Conservation (phyloP, 257 asterid species). For the Capsicum chinense region DNA sequence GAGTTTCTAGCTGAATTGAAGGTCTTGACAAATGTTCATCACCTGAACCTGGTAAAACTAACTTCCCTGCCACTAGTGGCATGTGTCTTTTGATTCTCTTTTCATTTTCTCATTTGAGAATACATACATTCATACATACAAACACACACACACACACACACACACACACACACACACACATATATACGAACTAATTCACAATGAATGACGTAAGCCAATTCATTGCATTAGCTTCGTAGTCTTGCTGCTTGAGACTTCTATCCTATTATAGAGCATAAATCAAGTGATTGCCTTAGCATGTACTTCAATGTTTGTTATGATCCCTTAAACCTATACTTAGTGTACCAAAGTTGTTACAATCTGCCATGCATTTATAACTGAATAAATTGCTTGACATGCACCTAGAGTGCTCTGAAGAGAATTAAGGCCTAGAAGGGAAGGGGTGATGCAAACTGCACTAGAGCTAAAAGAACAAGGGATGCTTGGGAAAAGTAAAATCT, state of each 20-base stretch:
- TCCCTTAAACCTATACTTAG: not conserved
- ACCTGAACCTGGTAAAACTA: slow-evolving; percentile 86
- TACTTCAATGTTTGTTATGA: slow-evolving; percentile 13
- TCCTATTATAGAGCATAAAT: slow-evolving; percentile 1
- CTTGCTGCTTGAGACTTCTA: not conserved
- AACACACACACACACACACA: no score
- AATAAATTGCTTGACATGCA: not conserved
- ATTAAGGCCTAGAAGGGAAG: not conserved
- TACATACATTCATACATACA: not conserved
- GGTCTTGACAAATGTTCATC: slow-evolving; percentile 94
- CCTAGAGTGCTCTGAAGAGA: slow-evolving; percentile 8
- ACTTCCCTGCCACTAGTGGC: slow-evolving; percentile 12
- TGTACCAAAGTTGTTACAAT: not conserved
- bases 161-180: no score
- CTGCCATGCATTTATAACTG: slow-evolving; percentile 4
- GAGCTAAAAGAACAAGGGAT: slow-evolving; percentile 15
- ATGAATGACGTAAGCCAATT: not conserved
- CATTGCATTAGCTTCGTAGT: not conserved
- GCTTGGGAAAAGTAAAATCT: not conserved
- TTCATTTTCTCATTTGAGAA: not conserved
- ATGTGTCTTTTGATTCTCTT: slow-evolving; percentile 17
- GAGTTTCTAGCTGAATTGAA: slow-evolving; percentile 95
- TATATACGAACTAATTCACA: not conserved
- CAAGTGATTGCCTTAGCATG: not conserved
- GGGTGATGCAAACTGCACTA: not conserved